These are phyloP conservation scores for Kodamaea suecica DNA, from an alignment of 1,139 yeast species.

Conservation along the genomic window DNA sequence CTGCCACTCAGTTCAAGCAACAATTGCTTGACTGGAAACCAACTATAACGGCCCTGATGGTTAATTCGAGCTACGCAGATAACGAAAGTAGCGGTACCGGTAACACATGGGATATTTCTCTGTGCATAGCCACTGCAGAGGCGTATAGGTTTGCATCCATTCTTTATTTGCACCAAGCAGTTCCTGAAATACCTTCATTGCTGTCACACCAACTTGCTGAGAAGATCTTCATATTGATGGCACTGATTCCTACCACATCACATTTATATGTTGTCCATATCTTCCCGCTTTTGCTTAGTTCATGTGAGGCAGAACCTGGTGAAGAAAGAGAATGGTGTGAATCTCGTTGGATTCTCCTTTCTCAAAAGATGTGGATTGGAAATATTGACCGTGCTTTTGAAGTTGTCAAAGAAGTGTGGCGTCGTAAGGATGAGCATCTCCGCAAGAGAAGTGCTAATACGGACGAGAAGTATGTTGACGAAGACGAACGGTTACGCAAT, in stretches of 20 bases:
- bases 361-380: slow-evolving; percentile 59
- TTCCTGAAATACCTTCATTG: slow-evolving; percentile 61
- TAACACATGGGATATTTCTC: slow-evolving; percentile 50
- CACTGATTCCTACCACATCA: slow-evolving; percentile 61
- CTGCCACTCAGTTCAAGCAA: slow-evolving; percentile 53
- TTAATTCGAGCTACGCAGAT: slow-evolving; percentile 24
- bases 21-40: slow-evolving; percentile 58
- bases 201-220: slow-evolving; percentile 57
- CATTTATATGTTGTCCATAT: slow-evolving; percentile 57
- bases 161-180: slow-evolving; percentile 62
- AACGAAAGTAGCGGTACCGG: slow-evolving; percentile 7
- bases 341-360: slow-evolving; percentile 55
- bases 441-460: slow-evolving; percentile 18
- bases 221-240: slow-evolving; percentile 55
- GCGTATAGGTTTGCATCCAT: slow-evolving; percentile 60
- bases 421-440: slow-evolving; percentile 47
- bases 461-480: slow-evolving; percentile 15
- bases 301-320: slow-evolving; percentile 58
- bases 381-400: slow-evolving; percentile 63
- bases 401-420: slow-evolving; percentile 71
- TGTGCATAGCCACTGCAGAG: slow-evolving; percentile 67
- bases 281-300: slow-evolving; percentile 59
- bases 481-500: slow-evolving; percentile 22
- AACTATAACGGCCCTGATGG: slow-evolving; percentile 34
- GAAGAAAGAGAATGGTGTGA: slow-evolving; percentile 64